Conservation (phyloP, 2,329 filamentous ascomycete genomes). For the Xylariaceae sp. region DNA sequence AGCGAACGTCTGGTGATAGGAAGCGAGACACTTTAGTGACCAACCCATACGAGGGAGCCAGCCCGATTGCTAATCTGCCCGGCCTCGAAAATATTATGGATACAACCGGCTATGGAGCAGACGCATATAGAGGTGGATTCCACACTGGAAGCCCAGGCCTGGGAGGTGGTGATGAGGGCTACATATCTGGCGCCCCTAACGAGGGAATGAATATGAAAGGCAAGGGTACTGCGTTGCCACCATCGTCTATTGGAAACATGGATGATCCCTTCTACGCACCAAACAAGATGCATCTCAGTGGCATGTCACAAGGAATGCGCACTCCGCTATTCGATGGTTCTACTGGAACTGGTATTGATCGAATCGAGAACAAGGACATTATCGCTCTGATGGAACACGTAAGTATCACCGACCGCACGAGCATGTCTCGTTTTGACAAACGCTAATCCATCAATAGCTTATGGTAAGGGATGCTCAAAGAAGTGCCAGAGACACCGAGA, state of each 20-base stretch:
- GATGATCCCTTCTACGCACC: conserved; percentile 67
- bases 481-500: conserved; percentile 94
- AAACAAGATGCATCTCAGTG: conserved; percentile 67
- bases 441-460: conserved; percentile 50
- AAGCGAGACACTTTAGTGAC: conserved; percentile 66
- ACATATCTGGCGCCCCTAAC: conserved; percentile 72
- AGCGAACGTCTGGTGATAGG: conserved; percentile 58
- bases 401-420: conserved; percentile 36
- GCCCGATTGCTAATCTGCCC: conserved; percentile 56
- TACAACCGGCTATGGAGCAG: conserved; percentile 35
- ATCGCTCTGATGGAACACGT: conserved; percentile 96
- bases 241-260: conserved; percentile 46
- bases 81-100: conserved; percentile 51
- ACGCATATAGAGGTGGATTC: conserved; percentile 44
- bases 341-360: conserved; percentile 82
- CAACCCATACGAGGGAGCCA: conserved; percentile 65
- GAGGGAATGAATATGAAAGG: conserved; percentile 51
- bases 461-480: conserved; percentile 96
- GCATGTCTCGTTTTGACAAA: not conserved
- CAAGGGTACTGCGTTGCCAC: conserved; percentile 55
- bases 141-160: conserved; percentile 57
- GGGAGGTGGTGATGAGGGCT: conserved; percentile 79
- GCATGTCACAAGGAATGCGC: conserved; percentile 86
- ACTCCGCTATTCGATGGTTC: conserved; percentile 89
- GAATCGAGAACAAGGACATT: conserved; percentile 94